phyloP scores from a whole-genome alignment of 2,329 filamentous ascomycete genomes.

The Fusarium chlamydosporum region DNA sequence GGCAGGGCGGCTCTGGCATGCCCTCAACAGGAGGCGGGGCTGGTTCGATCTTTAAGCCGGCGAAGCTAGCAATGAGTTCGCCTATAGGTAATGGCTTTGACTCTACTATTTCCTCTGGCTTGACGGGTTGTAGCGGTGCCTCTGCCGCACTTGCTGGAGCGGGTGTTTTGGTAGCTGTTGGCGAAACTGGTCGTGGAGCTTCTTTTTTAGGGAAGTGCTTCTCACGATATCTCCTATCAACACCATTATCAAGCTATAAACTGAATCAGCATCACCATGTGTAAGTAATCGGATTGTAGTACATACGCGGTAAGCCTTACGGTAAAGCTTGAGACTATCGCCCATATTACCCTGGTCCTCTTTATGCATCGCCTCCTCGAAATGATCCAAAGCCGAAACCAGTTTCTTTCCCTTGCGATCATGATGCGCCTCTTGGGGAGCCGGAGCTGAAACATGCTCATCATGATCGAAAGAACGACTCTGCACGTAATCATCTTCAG shows the following conservation, averaged over 20 bases:
- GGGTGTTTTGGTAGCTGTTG: constrained; percentile 37
- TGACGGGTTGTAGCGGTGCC: constrained; percentile 3
- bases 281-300: no score
- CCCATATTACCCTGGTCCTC: constrained; percentile 88
- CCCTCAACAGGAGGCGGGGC: constrained; percentile 78
- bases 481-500: constrained; percentile 56
- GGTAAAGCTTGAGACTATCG: constrained; percentile 89
- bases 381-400: constrained; percentile 88
- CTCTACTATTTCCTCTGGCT: constrained; percentile 63
- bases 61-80: constrained; percentile 83
- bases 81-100: constrained; percentile 67
- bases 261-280: constrained; percentile 25
- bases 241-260: constrained; percentile 80
- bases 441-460: constrained; percentile 22
- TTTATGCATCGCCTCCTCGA: constrained; percentile 90
- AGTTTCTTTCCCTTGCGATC: constrained; percentile 62
- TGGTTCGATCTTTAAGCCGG: constrained; percentile 75
- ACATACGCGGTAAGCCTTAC: constrained; percentile 85
- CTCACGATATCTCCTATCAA: constrained; percentile 88
- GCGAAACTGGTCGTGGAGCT: constrained; percentile 36
- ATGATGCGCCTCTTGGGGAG: constrained; percentile 27
- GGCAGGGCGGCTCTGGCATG: constrained; percentile 81
- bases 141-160: constrained; percentile 7
- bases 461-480: constrained; percentile 54
- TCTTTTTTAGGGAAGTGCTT: constrained; percentile 83